phyloP scores from a whole-genome alignment of 352 stramenopile genomes.

The Pseudoperonospora humuli region DNA sequence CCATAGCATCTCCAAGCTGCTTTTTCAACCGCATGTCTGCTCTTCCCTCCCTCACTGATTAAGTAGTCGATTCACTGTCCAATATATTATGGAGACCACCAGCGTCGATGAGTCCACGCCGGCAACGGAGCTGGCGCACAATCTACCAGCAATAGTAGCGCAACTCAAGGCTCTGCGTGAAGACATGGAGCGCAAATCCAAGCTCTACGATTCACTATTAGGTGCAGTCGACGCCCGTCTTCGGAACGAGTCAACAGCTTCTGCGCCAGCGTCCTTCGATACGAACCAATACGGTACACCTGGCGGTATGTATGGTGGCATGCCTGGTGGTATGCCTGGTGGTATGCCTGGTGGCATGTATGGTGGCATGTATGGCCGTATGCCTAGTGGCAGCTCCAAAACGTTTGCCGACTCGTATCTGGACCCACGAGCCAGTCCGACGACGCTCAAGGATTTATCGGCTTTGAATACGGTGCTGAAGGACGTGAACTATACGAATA shows the following conservation, averaged over 20 bases:
- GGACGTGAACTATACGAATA: slow-evolving; percentile 19
- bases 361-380: neutral
- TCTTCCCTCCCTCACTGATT: too few species aligned
- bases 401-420: slow-evolving; percentile 26
- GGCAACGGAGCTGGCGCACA: slow-evolving; percentile 51
- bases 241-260: too few species aligned
- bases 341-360: slow-evolving; percentile 26
- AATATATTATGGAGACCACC: too few species aligned
- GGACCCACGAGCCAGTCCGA: slow-evolving; percentile 25
- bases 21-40: too few species aligned
- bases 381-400: slow-evolving; percentile 36
- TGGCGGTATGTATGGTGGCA: neutral
- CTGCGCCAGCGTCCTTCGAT: too few species aligned
- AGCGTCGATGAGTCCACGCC: too few species aligned
- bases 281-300: too few species aligned
- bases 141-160: slow-evolving; percentile 52
- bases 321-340: slow-evolving; percentile 17
- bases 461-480: slow-evolving; percentile 12
- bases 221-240: slow-evolving; percentile 3
- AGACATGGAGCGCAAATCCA: slow-evolving; percentile 65
- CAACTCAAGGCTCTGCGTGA: slow-evolving; percentile 51
- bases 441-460: slow-evolving; percentile 20
- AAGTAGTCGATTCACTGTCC: too few species aligned
- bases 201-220: slow-evolving; percentile 55
- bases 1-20: too few species aligned